phyloP scores from a whole-genome alignment of 441 rosid species.

The Melianthus villosus region DNA sequence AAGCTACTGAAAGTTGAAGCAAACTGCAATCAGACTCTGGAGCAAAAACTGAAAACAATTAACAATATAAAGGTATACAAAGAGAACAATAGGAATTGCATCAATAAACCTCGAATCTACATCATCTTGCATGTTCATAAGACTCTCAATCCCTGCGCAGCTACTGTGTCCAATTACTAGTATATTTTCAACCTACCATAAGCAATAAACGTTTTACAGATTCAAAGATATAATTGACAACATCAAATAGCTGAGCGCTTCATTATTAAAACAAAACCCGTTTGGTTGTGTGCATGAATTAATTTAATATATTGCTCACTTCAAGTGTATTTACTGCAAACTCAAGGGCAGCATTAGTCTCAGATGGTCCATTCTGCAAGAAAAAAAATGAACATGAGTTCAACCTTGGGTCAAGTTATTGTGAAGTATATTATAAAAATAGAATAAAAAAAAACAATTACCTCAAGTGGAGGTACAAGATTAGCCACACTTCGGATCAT shows the following conservation, averaged over 20 bases:
- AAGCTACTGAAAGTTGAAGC: constrained; percentile 17
- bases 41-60: neutral
- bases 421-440: neutral
- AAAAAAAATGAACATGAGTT: neutral
- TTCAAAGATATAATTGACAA: neutral
- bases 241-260: no score
- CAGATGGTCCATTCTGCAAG: constrained; percentile 48
- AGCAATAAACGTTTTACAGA: neutral
- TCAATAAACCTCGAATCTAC: constrained; percentile 19
- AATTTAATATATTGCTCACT: constrained; percentile 27
- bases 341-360: constrained; percentile 53
- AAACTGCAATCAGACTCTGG: constrained; percentile 1
- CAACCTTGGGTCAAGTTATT: neutral
- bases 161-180: constrained; percentile 47
- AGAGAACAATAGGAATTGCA: neutral
- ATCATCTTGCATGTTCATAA: constrained; percentile 34
- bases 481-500: constrained; percentile 49
- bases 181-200: constrained; percentile 37
- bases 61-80: neutral
- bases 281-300: no score
- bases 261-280: no score
- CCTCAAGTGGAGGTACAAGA: constrained; percentile 43
- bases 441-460: constrained; percentile 1
- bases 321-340: constrained; percentile 41
- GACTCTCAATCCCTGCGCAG: constrained; percentile 51